Conservation (phyloP, 176 grass and related monocot species). For the Oryza meridionalis region DNA sequence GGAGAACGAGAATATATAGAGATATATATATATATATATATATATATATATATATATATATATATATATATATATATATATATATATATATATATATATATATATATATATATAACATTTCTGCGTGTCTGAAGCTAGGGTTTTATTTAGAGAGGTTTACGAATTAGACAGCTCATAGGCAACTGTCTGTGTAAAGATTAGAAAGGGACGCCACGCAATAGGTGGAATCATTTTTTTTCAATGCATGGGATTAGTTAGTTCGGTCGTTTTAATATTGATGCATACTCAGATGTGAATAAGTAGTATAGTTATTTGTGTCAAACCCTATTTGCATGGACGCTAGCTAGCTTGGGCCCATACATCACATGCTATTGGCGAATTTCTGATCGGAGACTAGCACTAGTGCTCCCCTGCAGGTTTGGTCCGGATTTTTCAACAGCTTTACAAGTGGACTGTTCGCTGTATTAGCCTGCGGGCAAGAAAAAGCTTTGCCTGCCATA, state of each 20-base stretch:
- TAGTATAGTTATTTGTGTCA: constrained; percentile 1
- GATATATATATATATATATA: constrained; percentile 33
- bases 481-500: neutral
- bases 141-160: constrained; percentile 49
- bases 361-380: constrained; percentile 47
- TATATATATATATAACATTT: constrained; percentile 23
- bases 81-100: constrained; percentile 17
- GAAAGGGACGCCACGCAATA: constrained; percentile 36
- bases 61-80: constrained; percentile 34
- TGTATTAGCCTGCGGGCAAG: neutral
- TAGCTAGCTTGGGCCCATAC: constrained; percentile 27
- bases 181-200: constrained; percentile 47
- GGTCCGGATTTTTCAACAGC: constrained; percentile 47
- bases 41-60: constrained; percentile 34
- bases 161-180: constrained; percentile 66
- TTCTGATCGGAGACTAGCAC: constrained; percentile 33
- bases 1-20: neutral
- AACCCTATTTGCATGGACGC: constrained; percentile 25
- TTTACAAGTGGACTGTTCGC: constrained; percentile 9
- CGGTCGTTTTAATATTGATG: constrained; percentile 41
- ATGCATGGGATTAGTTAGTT: constrained; percentile 53
- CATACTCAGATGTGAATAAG: constrained; percentile 16
- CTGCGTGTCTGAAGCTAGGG: constrained; percentile 41
- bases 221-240: constrained; percentile 48
- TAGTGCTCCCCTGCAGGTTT: constrained; percentile 33